These are phyloP conservation scores for Xylariaceae sp. DNA, from an alignment of 2,329 filamentous ascomycete genomes.

Conservation along the genomic window DNA sequence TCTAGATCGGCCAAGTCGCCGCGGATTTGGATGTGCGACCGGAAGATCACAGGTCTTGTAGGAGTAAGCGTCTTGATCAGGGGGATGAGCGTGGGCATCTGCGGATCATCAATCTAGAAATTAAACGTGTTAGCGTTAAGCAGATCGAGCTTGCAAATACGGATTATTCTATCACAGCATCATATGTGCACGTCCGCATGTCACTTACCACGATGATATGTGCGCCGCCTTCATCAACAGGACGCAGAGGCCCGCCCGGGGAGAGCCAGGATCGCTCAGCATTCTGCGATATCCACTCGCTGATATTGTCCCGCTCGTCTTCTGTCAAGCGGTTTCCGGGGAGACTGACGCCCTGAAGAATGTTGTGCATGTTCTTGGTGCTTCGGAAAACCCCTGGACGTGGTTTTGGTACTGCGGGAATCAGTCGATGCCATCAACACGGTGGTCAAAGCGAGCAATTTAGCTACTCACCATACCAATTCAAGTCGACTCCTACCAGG, in stretches of 20 bases:
- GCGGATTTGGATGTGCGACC: slow-evolving; percentile 78
- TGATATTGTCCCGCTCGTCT: slow-evolving; percentile 58
- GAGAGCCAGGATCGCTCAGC: slow-evolving; percentile 69
- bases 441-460: not conserved
- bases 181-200: not conserved
- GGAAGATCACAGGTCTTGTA: slow-evolving; percentile 70
- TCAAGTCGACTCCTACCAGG: slow-evolving; percentile 61
- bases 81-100: slow-evolving; percentile 75
- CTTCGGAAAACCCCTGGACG: slow-evolving; percentile 74
- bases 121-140: slow-evolving; percentile 34
- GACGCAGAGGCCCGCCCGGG: slow-evolving; percentile 59
- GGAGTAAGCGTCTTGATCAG: slow-evolving; percentile 67
- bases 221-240: slow-evolving; percentile 63
- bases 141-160: not conserved
- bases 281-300: slow-evolving; percentile 68
- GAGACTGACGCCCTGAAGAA: slow-evolving; percentile 70
- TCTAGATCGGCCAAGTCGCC: slow-evolving; percentile 61
- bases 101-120: slow-evolving; percentile 63
- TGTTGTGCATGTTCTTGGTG: slow-evolving; percentile 86
- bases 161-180: slow-evolving; percentile 25
- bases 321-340: slow-evolving; percentile 58
- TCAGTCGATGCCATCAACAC: not conserved
- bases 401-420: slow-evolving; percentile 63
- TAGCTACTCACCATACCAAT: slow-evolving; percentile 51
- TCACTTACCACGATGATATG: slow-evolving; percentile 59